phyloP scores from a whole-genome alignment of 2,329 filamentous ascomycete genomes.

The Colletotrichum sp. region DNA sequence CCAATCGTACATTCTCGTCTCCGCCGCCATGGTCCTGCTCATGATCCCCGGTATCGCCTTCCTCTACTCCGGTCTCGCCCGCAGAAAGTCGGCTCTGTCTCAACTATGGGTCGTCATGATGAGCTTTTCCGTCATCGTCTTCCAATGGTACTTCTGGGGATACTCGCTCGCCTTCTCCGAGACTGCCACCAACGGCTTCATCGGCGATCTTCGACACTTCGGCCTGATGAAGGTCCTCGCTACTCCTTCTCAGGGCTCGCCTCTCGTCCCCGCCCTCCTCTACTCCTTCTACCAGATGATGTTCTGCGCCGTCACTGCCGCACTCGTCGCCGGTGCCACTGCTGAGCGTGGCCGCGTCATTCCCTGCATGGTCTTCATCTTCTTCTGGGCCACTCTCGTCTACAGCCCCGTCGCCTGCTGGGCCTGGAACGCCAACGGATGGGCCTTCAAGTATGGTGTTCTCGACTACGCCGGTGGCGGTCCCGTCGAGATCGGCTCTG shows the following conservation, averaged over 20 bases:
- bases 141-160: slow-evolving; percentile 99
- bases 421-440: slow-evolving; percentile 95
- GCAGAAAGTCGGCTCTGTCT: slow-evolving; percentile 94
- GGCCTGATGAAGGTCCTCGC: slow-evolving; percentile 86
- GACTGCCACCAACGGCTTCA: slow-evolving; percentile 84
- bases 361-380: slow-evolving; percentile 93
- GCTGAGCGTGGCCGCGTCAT: slow-evolving; percentile 93
- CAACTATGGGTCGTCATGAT: slow-evolving; percentile 98
- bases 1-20: slow-evolving; percentile 89
- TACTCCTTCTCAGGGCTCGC: slow-evolving; percentile 84
- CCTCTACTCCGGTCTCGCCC: slow-evolving; percentile 96
- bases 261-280: slow-evolving; percentile 85
- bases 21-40: slow-evolving; percentile 90
- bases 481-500: slow-evolving; percentile 96
- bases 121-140: slow-evolving; percentile 86
- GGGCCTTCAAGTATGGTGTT: slow-evolving; percentile 89
- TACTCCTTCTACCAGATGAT: slow-evolving; percentile 96
- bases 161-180: slow-evolving; percentile 93
- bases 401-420: slow-evolving; percentile 98
- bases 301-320: slow-evolving; percentile 93
- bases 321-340: slow-evolving; percentile 89
- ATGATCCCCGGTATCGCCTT: slow-evolving; percentile 98
- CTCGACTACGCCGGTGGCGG: slow-evolving; percentile 96
- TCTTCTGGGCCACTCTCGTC: slow-evolving; percentile 95
- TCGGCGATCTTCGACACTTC: slow-evolving; percentile 89